Conservation (phyloP, 257 asterid species). For the Solanum neorickii region DNA sequence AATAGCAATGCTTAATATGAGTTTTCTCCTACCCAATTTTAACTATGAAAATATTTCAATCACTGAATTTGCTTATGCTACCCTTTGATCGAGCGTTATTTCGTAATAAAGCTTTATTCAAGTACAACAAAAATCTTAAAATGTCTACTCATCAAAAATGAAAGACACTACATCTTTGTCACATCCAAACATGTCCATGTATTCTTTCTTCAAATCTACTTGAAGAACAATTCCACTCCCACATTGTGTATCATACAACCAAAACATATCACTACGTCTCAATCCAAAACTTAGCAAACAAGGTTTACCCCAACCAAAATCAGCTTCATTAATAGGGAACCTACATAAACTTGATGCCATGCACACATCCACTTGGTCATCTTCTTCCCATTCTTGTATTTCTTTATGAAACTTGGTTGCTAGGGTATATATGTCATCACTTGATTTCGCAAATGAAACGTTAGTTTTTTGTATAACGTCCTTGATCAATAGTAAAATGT, state of each 20-base stretch:
- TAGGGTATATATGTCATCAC: not conserved
- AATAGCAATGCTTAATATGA: not conserved
- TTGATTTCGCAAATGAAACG: not conserved
- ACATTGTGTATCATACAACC: not conserved
- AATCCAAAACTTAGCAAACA: no score
- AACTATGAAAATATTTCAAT: no score
- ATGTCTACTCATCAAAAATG: not conserved
- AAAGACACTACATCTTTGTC: not conserved
- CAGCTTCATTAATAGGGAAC: no score
- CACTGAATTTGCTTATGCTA: no score
- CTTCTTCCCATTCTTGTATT: not conserved
- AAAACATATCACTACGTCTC: not conserved
- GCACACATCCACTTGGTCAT: no score
- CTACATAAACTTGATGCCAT: no score
- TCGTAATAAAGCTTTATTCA: not conserved
- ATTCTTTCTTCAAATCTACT: not conserved
- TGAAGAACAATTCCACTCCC: not conserved
- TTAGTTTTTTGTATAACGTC: not conserved
- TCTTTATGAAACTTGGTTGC: not conserved
- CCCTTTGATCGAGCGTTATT: no score
- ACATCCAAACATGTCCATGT: not conserved
- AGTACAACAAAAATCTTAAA: no score
- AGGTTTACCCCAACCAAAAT: no score
- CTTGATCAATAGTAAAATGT: not conserved
- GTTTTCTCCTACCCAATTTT: no score